These are phyloP conservation scores for Sanguinoderma infundibulare DNA, from an alignment of 1,284 basidiomycete genomes.

Conservation along the genomic window DNA sequence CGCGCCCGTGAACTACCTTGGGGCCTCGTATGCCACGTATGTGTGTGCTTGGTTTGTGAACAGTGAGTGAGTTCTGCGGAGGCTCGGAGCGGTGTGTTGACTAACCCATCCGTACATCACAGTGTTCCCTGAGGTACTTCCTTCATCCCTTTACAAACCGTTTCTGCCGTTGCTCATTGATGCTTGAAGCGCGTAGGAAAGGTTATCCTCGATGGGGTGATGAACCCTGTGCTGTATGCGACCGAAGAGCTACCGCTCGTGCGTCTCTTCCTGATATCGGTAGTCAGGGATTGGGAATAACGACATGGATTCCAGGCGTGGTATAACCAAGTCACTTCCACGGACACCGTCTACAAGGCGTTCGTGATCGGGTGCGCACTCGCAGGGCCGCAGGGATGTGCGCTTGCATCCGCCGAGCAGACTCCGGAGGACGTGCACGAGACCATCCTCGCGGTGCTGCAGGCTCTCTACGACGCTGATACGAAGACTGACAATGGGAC, in stretches of 20 bases:
- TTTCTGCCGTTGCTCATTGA: no score
- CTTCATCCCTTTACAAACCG: no score
- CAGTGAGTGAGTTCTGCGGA: conserved; percentile 8
- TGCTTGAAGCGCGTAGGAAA: conserved; percentile 25
- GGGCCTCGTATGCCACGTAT: conserved; percentile 16
- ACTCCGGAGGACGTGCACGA: background rate
- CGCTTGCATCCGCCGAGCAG: conserved; percentile 1
- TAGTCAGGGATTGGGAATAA: no score
- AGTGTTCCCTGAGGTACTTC: conserved; percentile 23
- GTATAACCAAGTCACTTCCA: background rate
- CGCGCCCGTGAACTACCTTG: conserved; percentile 16
- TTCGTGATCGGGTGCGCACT: conserved; percentile 22
- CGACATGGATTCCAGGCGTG: no score
- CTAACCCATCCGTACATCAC: no score
- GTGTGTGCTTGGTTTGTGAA: conserved; percentile 20
- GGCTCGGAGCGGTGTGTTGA: no score
- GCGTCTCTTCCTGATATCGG: no score
- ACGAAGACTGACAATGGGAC: conserved; percentile 2
- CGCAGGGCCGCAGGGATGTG: conserved; percentile 8
- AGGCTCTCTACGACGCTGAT: background rate
- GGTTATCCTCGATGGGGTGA: conserved; percentile 16
- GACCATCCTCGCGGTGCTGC: background rate
- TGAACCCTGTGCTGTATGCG: conserved; percentile 2
- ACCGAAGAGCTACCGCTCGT: conserved; percentile 1
- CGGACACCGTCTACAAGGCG: conserved; percentile 14